Conservation (phyloP, 495 filamentous ascomycete species). For the Penicillium turbatum region DNA sequence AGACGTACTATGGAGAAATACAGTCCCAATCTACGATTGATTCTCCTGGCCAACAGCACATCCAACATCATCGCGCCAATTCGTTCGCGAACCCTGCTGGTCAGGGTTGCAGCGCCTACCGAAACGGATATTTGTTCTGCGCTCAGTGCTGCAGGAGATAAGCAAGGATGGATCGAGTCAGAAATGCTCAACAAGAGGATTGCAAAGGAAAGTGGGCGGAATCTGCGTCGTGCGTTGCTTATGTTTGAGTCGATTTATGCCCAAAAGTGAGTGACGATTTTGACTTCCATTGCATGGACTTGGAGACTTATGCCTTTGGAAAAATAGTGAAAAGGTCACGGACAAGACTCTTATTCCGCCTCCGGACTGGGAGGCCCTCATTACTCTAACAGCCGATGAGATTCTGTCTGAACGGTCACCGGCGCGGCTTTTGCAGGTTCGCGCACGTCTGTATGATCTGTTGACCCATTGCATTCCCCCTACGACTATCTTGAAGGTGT, state of each 20-base stretch:
- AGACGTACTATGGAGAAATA: conserved; percentile 99
- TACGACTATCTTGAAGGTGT: conserved; percentile 82
- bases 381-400: conserved; percentile 80
- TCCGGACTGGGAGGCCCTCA: conserved; percentile 92
- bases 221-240: conserved; percentile 80
- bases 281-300: not conserved
- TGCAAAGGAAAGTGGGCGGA: conserved; percentile 86
- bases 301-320: conserved; percentile 14
- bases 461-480: conserved; percentile 95
- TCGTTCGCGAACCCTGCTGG: conserved; percentile 78
- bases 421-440: conserved; percentile 75
- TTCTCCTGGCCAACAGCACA: conserved; percentile 88
- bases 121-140: conserved; percentile 77
- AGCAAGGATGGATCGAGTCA: conserved; percentile 69
- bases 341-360: conserved; percentile 86
- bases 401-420: conserved; percentile 90
- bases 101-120: conserved; percentile 86
- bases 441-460: conserved; percentile 90
- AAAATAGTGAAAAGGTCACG: conserved; percentile 76
- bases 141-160: conserved; percentile 66
- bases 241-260: conserved; percentile 98
- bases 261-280: conserved; percentile 66
- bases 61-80: conserved; percentile 98
- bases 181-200: conserved; percentile 73
- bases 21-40: conserved; percentile 85